Evolutionary conservation across 805 yeast species (phyloP).

Genomic region (Yarrowia phangngaensis): DNA sequence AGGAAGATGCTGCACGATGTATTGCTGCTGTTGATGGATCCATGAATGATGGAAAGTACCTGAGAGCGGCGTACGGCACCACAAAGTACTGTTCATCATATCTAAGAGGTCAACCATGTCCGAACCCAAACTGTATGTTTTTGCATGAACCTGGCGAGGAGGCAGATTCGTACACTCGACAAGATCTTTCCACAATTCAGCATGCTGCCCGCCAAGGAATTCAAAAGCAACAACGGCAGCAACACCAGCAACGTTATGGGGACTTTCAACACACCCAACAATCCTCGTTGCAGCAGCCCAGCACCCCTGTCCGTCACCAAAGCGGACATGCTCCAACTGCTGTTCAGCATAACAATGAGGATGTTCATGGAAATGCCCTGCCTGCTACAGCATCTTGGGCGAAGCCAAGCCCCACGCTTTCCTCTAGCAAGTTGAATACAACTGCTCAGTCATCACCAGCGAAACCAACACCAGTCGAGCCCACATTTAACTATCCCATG

Average conservation of each 20-base stretch:
- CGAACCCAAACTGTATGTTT: conserved; percentile 98
- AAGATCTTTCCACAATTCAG: conserved; percentile 71
- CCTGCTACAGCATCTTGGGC: conserved; percentile 77
- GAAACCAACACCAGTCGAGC: conserved; percentile 20
- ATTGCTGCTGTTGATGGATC: conserved; percentile 91
- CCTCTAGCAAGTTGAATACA: conserved; percentile 36
- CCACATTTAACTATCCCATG: conserved; percentile 29
- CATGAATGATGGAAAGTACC: conserved; percentile 80
- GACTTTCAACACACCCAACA: conserved; percentile 19
- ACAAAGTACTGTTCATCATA: conserved; percentile 98
- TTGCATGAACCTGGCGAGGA: conserved; percentile 99
- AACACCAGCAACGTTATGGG: conserved; percentile 19
- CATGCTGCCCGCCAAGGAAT: conserved; percentile 40
- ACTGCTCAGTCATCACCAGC: conserved; percentile 29
- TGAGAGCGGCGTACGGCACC: conserved; percentile 96
- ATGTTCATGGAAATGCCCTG: conserved; percentile 47
- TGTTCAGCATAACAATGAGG: conserved; percentile 27
- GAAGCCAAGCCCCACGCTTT: conserved; percentile 33
- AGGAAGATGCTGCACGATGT: conserved; percentile 94
- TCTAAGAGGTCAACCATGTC: conserved; percentile 91
- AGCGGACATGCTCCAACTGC: conserved; percentile 28
- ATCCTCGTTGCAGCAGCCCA: conserved; percentile 16
- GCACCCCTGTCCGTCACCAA: conserved; percentile 19
- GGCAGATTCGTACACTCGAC: conserved; percentile 92
- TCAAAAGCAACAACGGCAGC: conserved; percentile 26